A percentile compares a stretch with the other conserved stretches of the same genome.
Evolutionary conservation across 2,329 filamentous ascomycete genomes (phyloP).

Genomic region (Pleomassaria siparia): DNA sequence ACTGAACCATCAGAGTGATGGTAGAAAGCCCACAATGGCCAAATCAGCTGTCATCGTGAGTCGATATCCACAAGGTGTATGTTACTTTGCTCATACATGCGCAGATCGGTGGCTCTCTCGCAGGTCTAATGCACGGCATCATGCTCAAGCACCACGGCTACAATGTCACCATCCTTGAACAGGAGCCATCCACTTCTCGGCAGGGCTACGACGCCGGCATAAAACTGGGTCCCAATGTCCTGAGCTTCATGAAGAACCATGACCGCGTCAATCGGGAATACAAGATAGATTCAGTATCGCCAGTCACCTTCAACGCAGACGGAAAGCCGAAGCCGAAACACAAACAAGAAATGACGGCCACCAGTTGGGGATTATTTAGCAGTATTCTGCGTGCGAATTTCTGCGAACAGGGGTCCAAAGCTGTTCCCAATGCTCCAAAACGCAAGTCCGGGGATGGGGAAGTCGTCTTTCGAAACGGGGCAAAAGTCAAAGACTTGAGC

Average conservation of each 20-base stretch:
- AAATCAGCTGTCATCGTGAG: too few species aligned
- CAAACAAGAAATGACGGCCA: not conserved
- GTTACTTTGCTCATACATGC: not conserved
- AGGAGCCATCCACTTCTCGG: slow-evolving; percentile 1
- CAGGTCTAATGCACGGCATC: slow-evolving; percentile 10
- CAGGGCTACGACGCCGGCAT: slow-evolving; percentile 11
- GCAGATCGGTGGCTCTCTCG: slow-evolving; percentile 10
- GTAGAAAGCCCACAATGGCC: too few species aligned
- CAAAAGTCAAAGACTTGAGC: slow-evolving; percentile 5
- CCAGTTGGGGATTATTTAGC: slow-evolving; percentile 6
- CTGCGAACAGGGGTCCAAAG: slow-evolving; percentile 5
- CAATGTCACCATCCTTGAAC: slow-evolving; percentile 11
- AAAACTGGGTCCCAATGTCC: slow-evolving; percentile 3
- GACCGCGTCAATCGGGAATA: slow-evolving; percentile 2
- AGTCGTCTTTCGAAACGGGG: slow-evolving; percentile 4
- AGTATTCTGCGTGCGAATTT: slow-evolving; percentile 11
- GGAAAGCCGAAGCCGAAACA: not conserved
- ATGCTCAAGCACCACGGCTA: slow-evolving; percentile 16
- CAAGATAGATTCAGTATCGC: not conserved
- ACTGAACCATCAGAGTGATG: too few species aligned
- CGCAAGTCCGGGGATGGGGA: not conserved
- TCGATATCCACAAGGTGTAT: too few species aligned
- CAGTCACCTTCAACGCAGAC: not conserved
- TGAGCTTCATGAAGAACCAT: slow-evolving; percentile 9
- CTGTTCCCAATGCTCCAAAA: slow-evolving; percentile 6